A percentile compares a stretch with the other conserved stretches of the same genome.
These are phyloP conservation scores for Oropetium thomaeum DNA, from an alignment of 176 grass and related monocot species.

Conservation along the genomic window DNA sequence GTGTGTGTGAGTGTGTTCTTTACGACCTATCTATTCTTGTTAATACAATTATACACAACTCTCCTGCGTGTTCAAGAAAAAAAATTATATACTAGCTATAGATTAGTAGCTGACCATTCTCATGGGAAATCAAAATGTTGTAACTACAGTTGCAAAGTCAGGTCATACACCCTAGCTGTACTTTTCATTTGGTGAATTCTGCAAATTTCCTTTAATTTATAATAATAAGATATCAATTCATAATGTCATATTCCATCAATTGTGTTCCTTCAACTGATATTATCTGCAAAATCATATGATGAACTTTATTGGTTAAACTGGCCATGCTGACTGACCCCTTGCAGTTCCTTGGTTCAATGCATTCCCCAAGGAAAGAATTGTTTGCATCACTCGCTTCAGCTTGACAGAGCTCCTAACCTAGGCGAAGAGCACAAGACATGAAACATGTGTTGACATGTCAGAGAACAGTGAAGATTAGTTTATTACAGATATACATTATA, in stretches of 20 bases:
- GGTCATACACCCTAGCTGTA: constrained; percentile 14
- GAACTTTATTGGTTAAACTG: constrained; percentile 20
- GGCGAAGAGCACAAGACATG: constrained; percentile 30
- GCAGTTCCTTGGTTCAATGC: constrained; percentile 98
- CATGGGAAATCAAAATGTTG: neutral
- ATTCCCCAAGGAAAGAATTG: constrained; percentile 94
- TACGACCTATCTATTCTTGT: too few relatives aligned
- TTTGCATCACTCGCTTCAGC: constrained; percentile 85
- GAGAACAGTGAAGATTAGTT: neutral
- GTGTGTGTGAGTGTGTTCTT: too few relatives aligned
- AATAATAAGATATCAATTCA: neutral
- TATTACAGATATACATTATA: constrained; percentile 21
- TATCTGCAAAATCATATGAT: constrained; percentile 11
- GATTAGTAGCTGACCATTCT: neutral
- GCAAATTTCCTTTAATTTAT: neutral
- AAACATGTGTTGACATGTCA: constrained; percentile 26
- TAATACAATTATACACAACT: too few relatives aligned
- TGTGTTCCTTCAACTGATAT: constrained; percentile 4
- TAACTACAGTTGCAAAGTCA: neutral
- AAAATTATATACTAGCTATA: constrained; percentile 11
- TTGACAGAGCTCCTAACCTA: constrained; percentile 86
- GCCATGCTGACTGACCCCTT: constrained; percentile 57
- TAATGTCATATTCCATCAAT: neutral
- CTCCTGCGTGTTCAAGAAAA: too few relatives aligned
- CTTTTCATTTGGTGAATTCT: constrained; percentile 10